A percentile compares a stretch with the other conserved stretches of the same genome.
Evolutionary conservation across 306 rosid species (phyloP).

Genomic region (Vachellia pachyceras): DNA sequence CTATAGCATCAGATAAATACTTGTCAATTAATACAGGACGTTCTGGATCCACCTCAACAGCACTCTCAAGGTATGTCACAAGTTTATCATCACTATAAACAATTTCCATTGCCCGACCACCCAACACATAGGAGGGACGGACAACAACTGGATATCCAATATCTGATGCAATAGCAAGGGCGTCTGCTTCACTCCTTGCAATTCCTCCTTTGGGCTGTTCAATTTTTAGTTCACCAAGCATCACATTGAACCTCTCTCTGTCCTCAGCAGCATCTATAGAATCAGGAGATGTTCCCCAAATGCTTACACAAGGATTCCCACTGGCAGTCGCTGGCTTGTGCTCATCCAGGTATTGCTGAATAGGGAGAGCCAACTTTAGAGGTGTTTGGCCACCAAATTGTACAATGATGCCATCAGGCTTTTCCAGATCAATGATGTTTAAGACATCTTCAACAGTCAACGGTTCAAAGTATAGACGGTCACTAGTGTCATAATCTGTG

Average conservation of each 20-base stretch:
- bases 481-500: constrained; percentile 97
- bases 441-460: constrained; percentile 85
- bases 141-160: constrained; percentile 97
- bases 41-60: constrained; percentile 96
- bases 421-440: constrained; percentile 90
- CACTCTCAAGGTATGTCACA: constrained; percentile 83
- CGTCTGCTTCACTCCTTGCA: constrained; percentile 90
- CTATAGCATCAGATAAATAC: constrained; percentile 88
- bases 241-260: constrained; percentile 92
- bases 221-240: constrained; percentile 76
- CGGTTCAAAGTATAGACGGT: constrained; percentile 93
- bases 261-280: constrained; percentile 96
- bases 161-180: constrained; percentile 78
- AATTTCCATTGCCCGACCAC: constrained; percentile 99
- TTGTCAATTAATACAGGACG: constrained; percentile 91
- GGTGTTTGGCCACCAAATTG: constrained; percentile 99
- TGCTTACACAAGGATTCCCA: constrained; percentile 69
- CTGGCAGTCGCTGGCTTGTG: constrained; percentile 71
- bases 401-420: constrained; percentile 97
- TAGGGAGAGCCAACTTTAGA: constrained; percentile 85
- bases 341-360: constrained; percentile 84
- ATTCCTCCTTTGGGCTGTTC: constrained; percentile 99
- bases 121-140: constrained; percentile 95
- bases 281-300: constrained; percentile 99
- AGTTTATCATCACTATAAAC: constrained; percentile 81